phyloP scores from a whole-genome alignment of 257 asterid species.

The Ajuga chamaepitys region DNA sequence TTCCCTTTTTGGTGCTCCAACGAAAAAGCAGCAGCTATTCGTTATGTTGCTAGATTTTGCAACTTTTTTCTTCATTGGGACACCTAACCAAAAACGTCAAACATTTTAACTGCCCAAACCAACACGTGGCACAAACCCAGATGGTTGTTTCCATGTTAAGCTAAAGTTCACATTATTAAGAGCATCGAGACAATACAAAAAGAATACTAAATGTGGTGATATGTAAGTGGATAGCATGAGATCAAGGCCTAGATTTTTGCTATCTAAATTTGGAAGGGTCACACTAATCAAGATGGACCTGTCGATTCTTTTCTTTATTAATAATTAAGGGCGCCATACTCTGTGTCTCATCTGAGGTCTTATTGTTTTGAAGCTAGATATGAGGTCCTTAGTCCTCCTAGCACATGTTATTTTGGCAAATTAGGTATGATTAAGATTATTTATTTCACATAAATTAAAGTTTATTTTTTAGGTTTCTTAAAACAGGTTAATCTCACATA shows the following conservation, averaged over 20 bases:
- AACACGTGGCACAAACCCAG: constrained; percentile 28
- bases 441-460: no score
- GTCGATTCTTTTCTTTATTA: neutral
- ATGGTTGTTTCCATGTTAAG: constrained; percentile 18
- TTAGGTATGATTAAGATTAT: no score
- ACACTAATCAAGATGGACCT: neutral
- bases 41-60: constrained; percentile 1
- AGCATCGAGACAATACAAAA: neutral
- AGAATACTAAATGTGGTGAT: constrained; percentile 4
- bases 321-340: no score
- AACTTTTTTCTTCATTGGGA: neutral
- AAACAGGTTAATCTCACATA: no score
- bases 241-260: constrained; percentile 9
- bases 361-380: no score
- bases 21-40: constrained; percentile 12
- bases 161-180: constrained; percentile 15
- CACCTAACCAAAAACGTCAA: constrained; percentile 15
- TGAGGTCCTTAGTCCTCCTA: no score
- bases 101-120: neutral
- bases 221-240: neutral
- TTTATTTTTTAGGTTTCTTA: no score
- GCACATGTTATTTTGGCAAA: no score
- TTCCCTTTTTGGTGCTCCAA: constrained; percentile 1
- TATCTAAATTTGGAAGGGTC: constrained; percentile 16
- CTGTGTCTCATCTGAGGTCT: no score